Percentiles rank a stretch among this genome's conserved stretches.
These are phyloP conservation scores for Sclerotinia borealis DNA, from an alignment of 2,329 filamentous ascomycete genomes.

Conservation along the genomic window DNA sequence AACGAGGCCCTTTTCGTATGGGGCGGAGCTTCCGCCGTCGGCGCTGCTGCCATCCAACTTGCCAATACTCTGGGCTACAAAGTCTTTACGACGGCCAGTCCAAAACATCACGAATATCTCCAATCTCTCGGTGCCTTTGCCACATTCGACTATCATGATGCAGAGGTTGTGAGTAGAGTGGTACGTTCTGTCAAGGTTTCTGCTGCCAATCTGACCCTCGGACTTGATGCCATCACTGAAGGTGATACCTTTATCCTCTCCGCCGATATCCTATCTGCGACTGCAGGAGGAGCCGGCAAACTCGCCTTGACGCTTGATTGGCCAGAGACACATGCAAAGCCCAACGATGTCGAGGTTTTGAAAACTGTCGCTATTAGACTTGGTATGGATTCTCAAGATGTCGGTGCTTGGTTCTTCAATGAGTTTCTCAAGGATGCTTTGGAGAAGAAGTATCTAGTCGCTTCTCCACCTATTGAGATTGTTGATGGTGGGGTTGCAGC, in stretches of 20 bases:
- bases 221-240: constrained; percentile 15
- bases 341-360: constrained; percentile 14
- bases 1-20: constrained; percentile 32
- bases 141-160: constrained; percentile 37
- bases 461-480: constrained; percentile 17
- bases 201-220: constrained; percentile 11
- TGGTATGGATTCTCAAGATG: constrained; percentile 6
- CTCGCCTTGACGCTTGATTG: constrained; percentile 8
- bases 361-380: not conserved
- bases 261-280: constrained; percentile 7
- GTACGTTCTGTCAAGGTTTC: constrained; percentile 4
- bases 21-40: constrained; percentile 22
- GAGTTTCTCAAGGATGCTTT: constrained; percentile 15
- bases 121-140: constrained; percentile 36
- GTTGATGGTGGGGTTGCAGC: constrained; percentile 15
- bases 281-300: constrained; percentile 10
- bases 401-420: constrained; percentile 18
- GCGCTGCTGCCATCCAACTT: constrained; percentile 37
- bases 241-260: not conserved
- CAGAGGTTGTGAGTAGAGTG: constrained; percentile 14
- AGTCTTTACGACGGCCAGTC: constrained; percentile 35
- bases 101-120: constrained; percentile 33
- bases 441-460: constrained; percentile 13
- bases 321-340: not conserved
- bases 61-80: constrained; percentile 37